Base-by-base conservation (phyloP, 768 basidiomycete species). In the Termitomyces sp. region DNA sequence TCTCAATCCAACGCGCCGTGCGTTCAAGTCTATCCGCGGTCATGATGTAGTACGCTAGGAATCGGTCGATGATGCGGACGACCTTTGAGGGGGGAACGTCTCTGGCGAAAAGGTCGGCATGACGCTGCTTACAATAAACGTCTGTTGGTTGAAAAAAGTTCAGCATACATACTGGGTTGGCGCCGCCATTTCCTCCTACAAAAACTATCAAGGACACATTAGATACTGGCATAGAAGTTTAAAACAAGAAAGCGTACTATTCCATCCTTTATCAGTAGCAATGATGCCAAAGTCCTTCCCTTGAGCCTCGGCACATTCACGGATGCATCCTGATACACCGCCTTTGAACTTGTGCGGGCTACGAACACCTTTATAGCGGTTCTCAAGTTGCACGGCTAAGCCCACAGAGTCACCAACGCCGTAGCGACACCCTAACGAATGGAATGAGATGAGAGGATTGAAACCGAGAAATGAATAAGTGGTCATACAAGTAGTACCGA, bases 241-340 rank as follows among this genome's bases (percentile, higher is more conserved):
- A 24, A 24, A 24, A 7, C 3, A 35, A 3, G 22, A 52, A 28
- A n/a, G 9, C 54, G 9, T 56, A 56, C 55, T 51, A 63, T 90
- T 88, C 86, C 87, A 90, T n/a, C 88, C 88, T 68, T 90, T 88
- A 69, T 83, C 84, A 0, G 86, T 88, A 1, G 87, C 88, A 56
- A 90, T 90, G 40, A 89, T 70, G 13, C 88, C 88, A 62, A 90
- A 91, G 67, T 90, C 87, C 52, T 52, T 87, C 13, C 74, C 73
- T 63, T 91, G 88, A 2, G 88, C 88, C 68, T 90, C 88, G 0
- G 88, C 88, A 59, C 88, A 91, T 66, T 90, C 88, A 18, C 88
- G 78, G 0, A 87, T 78, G 64, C 88, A 90, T 20, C 88, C 88
- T 22, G 81, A 83, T 3, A 91, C 86, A 11, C 88, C 88, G 26